Evolutionary conservation across 75 land plant species (phyloP).

Genomic region (Ceratopteris richardii): DNA sequence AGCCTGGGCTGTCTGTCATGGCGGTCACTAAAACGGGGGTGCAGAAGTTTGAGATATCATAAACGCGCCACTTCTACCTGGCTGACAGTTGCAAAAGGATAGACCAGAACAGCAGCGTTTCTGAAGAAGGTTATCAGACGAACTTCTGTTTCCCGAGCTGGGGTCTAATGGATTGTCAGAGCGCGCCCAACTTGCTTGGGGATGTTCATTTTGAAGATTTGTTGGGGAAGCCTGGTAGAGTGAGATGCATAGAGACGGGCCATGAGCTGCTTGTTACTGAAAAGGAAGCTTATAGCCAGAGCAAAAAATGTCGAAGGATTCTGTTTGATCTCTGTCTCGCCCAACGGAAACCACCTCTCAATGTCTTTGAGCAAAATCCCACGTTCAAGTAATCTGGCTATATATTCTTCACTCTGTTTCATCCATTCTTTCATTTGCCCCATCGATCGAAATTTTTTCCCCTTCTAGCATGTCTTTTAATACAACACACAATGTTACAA

Average conservation of each 20-base stretch:
- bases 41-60: no score
- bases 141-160: no score
- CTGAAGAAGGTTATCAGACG: no score
- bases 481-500: no score
- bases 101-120: no score
- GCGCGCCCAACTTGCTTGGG: slow-evolving; percentile 31
- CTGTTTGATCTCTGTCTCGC: slow-evolving; percentile 54
- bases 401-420: background rate
- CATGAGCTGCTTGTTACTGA: slow-evolving; percentile 56
- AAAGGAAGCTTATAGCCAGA: slow-evolving; percentile 30
- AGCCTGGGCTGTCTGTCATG: no score
- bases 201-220: slow-evolving; percentile 41
- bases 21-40: no score
- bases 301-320: slow-evolving; percentile 59
- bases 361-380: slow-evolving; percentile 62
- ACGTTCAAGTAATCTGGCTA: slow-evolving; percentile 35
- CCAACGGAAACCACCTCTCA: slow-evolving; percentile 52
- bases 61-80: no score
- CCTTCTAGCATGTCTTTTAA: no score
- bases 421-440: no score
- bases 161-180: no score
- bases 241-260: slow-evolving; percentile 73
- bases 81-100: no score
- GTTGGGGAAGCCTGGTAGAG: slow-evolving; percentile 29
- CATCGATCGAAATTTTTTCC: background rate